phyloP scores from a whole-genome alignment of 2,329 filamentous ascomycete species.

The Aureobasidium leucospermi region DNA sequence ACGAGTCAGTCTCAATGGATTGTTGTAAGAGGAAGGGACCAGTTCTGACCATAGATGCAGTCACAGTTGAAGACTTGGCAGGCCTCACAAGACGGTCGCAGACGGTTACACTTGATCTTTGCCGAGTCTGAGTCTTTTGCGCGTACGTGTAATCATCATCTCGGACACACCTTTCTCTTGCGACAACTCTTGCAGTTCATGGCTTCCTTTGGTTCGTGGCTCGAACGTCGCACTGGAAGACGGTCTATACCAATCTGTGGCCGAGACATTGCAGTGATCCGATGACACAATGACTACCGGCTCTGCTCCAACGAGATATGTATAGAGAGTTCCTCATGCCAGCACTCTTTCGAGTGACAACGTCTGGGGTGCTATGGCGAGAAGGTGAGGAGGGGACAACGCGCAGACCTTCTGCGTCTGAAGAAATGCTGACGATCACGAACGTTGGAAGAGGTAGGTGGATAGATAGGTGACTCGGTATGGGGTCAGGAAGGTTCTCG shows the following conservation, averaged over 20 bases:
- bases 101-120: slow-evolving; percentile 85
- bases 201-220: slow-evolving; percentile 72
- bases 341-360: slow-evolving; percentile 2
- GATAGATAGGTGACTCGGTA: neutral
- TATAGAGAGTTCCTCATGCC: neutral
- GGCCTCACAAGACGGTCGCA: slow-evolving; percentile 77
- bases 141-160: neutral
- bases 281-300: slow-evolving; percentile 8
- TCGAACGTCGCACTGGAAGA: slow-evolving; percentile 61
- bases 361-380: neutral
- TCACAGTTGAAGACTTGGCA: slow-evolving; percentile 84
- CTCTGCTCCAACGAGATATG: slow-evolving; percentile 6
- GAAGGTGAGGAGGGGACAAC: neutral
- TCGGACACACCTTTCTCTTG: slow-evolving; percentile 69
- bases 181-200: slow-evolving; percentile 96
- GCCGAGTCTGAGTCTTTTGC: slow-evolving; percentile 13
- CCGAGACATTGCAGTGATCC: slow-evolving; percentile 51
- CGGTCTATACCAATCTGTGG: slow-evolving; percentile 77
- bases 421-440: neutral
- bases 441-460: slow-evolving; percentile 1
- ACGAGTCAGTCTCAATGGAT: neutral
- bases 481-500: neutral
- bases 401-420: neutral
- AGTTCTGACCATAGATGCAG: slow-evolving; percentile 70
- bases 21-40: neutral